Conservation (phyloP, 75 land plant species). For the Sequoiadendron giganteum region DNA sequence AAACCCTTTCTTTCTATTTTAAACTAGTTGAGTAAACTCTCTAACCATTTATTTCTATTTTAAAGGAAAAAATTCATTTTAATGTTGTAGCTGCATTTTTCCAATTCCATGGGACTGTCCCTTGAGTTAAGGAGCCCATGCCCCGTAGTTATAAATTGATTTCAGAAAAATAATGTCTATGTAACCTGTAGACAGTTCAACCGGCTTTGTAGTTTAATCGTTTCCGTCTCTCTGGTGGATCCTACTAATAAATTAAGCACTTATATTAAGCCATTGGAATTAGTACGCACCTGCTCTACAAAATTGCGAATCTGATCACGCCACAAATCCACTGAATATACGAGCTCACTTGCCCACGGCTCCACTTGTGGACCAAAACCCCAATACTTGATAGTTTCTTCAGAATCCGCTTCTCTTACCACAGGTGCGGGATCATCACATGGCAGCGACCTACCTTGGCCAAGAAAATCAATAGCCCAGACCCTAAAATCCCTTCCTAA, state of each 20-base stretch:
- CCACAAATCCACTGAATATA: constrained; percentile 80
- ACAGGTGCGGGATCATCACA: constrained; percentile 66
- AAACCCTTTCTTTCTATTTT: too few relatives aligned
- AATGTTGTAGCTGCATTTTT: too few relatives aligned
- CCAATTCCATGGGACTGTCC: too few relatives aligned
- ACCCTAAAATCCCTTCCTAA: constrained; percentile 74
- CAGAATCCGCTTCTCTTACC: constrained; percentile 9
- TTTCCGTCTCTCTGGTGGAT: neutral
- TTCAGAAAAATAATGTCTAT: neutral
- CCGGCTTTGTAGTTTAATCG: neutral
- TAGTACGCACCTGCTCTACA: constrained; percentile 54
- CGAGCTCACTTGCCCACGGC: constrained; percentile 82
- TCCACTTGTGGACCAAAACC: constrained; percentile 73
- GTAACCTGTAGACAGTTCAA: neutral
- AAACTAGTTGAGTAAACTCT: too few relatives aligned
- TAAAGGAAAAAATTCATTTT: too few relatives aligned
- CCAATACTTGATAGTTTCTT: constrained; percentile 35
- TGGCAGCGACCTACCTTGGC: constrained; percentile 82
- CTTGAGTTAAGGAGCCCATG: too few relatives aligned
- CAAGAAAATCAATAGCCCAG: constrained; percentile 84
- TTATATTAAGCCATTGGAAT: neutral
- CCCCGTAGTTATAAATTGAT: neutral
- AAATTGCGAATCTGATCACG: constrained; percentile 69
- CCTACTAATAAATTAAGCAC: neutral
- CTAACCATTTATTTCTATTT: too few relatives aligned